phyloP scores from a whole-genome alignment of 1,284 basidiomycete genomes.

The Schizophyllum amplum region DNA sequence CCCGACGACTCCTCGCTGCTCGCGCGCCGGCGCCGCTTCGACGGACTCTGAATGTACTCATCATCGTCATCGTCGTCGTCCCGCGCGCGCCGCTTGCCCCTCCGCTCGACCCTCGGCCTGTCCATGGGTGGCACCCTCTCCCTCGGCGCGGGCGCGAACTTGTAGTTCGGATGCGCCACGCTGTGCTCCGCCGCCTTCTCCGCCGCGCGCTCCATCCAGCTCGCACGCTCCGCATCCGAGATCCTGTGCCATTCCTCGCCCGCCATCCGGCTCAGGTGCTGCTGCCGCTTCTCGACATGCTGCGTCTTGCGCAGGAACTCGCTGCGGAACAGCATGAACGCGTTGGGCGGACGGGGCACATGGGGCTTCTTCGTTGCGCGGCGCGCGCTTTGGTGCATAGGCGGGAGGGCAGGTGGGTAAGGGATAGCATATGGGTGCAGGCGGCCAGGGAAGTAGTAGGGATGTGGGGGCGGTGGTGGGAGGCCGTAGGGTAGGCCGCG shows the following conservation, averaged over 20 bases:
- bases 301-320: conserved; percentile 48
- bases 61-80: neutral
- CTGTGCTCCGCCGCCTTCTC: conserved; percentile 29
- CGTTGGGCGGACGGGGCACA: conserved; percentile 70
- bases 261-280: conserved; percentile 51
- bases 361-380: conserved; percentile 7
- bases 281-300: conserved; percentile 38
- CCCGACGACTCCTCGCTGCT: neutral
- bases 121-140: conserved; percentile 7
- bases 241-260: conserved; percentile 47
- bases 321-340: conserved; percentile 78
- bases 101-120: neutral
- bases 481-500: neutral
- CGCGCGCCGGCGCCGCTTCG: neutral
- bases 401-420: neutral
- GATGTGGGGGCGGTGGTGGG: neutral
- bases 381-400: neutral
- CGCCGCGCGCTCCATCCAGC: conserved; percentile 38
- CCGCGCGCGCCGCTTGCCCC: neutral
- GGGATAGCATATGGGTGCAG: neutral
- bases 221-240: conserved; percentile 27
- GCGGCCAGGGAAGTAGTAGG: neutral
- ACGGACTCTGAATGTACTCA: neutral
- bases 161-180: conserved; percentile 34
- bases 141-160: conserved; percentile 34